Evolutionary conservation across 1,139 yeast genomes (phyloP).

Genomic region (Debaryomyces sp.): DNA sequence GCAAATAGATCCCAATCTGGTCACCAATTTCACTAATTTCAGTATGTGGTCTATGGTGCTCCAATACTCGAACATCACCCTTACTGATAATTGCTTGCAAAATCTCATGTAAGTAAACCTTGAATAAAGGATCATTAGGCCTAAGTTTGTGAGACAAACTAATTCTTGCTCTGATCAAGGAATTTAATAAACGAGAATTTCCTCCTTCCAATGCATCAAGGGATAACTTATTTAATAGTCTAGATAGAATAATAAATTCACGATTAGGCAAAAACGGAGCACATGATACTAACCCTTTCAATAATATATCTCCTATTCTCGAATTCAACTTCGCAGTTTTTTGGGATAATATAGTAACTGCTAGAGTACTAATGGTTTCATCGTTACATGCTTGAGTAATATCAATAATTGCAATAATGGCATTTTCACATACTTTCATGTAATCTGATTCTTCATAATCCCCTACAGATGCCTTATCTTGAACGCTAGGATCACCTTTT

Average conservation of each 20-base stretch:
- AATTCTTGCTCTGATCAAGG: constrained; percentile 51
- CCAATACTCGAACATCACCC: constrained; percentile 81
- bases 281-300: constrained; percentile 60
- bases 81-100: constrained; percentile 68
- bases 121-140: constrained; percentile 50
- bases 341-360: constrained; percentile 82
- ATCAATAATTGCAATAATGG: constrained; percentile 71
- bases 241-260: constrained; percentile 58
- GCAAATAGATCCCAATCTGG: constrained; percentile 67
- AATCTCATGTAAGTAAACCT: constrained; percentile 63
- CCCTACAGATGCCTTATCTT: constrained; percentile 10
- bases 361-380: constrained; percentile 75
- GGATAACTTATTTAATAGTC: constrained; percentile 45
- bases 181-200: constrained; percentile 34
- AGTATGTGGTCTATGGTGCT: constrained; percentile 79
- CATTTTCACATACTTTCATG: constrained; percentile 53
- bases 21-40: constrained; percentile 79
- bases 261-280: constrained; percentile 61
- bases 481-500: background rate
- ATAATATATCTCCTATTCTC: constrained; percentile 43
- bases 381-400: constrained; percentile 72
- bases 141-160: constrained; percentile 52
- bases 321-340: constrained; percentile 56
- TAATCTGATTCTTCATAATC: constrained; percentile 36
- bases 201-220: constrained; percentile 37